Evolutionary conservation across 306 rosid genomes (phyloP), one percentile per base, ranked within the genome.

Genomic region (Fragaria vesca): DNA sequence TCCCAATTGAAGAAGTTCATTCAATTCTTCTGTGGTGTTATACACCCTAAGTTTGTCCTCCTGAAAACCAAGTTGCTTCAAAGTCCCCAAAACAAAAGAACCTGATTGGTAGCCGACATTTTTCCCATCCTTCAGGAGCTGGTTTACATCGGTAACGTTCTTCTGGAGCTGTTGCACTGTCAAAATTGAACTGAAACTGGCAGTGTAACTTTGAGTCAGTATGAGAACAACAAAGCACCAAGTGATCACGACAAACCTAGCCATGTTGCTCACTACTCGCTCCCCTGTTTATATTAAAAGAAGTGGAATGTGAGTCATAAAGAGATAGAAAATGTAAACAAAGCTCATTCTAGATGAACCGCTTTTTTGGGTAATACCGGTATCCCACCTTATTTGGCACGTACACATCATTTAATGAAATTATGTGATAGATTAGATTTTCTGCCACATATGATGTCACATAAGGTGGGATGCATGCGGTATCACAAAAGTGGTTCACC

Each of bases 151-250:
- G 4, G 91, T 77, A 18, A 81, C 16, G 2, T 79, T 32, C 12
- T 96, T 91, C 2, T 65, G 79, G 4, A 92, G 83, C 16, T 88
- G 90, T 36, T 88, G 88, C 20, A 87, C 87, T 4, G 93, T 92
- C 67, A 90, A 71, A 8, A 85, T 73, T 1, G 97, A 86, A 0
- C 93, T 79, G 26, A 87, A 83, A 73, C 95, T 92, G 0, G 93
- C 88, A 3, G 91, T 90, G 69, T 87, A 92, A 20, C 97, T 92
- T 71, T 92, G 90, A 36, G 89, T 83, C 17, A 90, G 66, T 78
- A 87, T 76, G 24, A 85, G 85, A 36, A 88, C 89, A 51, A 92
- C 90, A 75, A 90, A 90, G 76, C 82, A 81, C 93, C 95, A 90
- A 26, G 90, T 45, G 5, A 80, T 78, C 82, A 88, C 86, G 57